Evolutionary conservation across 768 basidiomycete species (phyloP).

Genomic region (Melanogaster broomeanus): DNA sequence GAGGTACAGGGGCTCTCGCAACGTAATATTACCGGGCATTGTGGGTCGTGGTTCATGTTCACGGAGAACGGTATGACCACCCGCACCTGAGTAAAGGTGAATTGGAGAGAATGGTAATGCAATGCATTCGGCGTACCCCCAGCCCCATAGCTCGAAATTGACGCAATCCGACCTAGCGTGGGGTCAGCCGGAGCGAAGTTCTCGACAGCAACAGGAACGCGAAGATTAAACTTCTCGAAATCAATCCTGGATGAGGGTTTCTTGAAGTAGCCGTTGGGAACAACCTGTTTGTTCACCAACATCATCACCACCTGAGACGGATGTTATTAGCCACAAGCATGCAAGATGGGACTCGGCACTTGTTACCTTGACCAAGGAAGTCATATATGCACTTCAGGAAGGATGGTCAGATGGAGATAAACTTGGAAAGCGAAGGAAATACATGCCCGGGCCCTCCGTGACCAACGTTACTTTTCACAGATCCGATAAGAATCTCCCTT

Average conservation of each 20-base stretch:
- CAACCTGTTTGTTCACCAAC: slow-evolving; percentile 12
- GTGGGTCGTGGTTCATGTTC: neutral
- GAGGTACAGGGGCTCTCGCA: neutral
- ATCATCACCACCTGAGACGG: slow-evolving; percentile 32
- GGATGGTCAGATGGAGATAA: neutral
- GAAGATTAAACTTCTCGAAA: slow-evolving; percentile 14
- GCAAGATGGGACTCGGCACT: slow-evolving; percentile 7
- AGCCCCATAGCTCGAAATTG: slow-evolving; percentile 13
- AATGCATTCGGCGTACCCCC: slow-evolving; percentile 7
- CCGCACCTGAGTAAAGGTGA: neutral
- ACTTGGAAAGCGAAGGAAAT: slow-evolving; percentile 19
- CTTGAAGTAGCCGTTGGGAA: slow-evolving; percentile 15
- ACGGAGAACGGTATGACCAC: neutral
- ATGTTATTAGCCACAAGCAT: slow-evolving; percentile 36
- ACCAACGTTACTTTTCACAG: slow-evolving; percentile 51
- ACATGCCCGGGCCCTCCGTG: slow-evolving; percentile 15
- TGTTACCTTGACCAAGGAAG: slow-evolving; percentile 47
- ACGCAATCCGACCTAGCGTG: slow-evolving; percentile 9
- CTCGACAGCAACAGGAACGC: slow-evolving; percentile 10
- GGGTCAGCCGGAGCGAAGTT: slow-evolving; percentile 5
- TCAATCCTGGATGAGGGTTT: slow-evolving; percentile 15
- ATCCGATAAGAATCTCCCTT: slow-evolving; percentile 39
- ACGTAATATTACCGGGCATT: neutral
- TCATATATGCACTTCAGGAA: slow-evolving; percentile 39
- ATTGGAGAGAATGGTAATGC: neutral